Base-by-base conservation (phyloP, 2,329 filamentous ascomycete genomes). In the Diaporthe aspalathi region DNA sequence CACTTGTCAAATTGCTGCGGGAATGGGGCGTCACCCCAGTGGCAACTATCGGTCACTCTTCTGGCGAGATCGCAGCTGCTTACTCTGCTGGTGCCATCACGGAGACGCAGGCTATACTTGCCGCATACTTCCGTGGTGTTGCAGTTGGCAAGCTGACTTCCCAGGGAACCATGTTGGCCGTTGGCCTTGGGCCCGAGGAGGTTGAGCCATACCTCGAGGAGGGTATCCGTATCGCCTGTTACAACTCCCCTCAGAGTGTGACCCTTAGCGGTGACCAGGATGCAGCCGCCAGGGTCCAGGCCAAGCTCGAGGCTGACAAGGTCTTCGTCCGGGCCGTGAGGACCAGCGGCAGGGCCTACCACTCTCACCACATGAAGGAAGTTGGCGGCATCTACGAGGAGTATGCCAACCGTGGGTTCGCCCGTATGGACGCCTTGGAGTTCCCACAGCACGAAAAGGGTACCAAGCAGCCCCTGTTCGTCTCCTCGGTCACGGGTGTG, bases 181-280 rank as follows among this genome's bases (percentile, higher is more conserved):
- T 57, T 1, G 65, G 47, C 16, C 47, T 50, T 3, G 20, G 56
- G 8, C 29, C 11, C 9, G n/a, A 52, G 9, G 53, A 35, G 68
- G 71, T 70, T n/a, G 68, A 22, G 17, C 60, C 5, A 4, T 40
- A 22, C 22, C 49, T 63, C 56, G 17, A n/a, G 20, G 57, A 38
- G 11, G 35, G 38, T 1, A 24, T 70, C n/a, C 17, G 45, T 9
- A 50, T 67, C 27, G 65, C 45, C 7, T 68, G 66, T 24, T 20
- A 56, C 49, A 68, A 68, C n/a, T 60, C 57, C 32, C 79, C 81
- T 0, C 35, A 73, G 1, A 83, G 77, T 52, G 72, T 79, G 8
- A 83, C 81, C 0, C 29, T 83, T 0, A 80, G 80, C 0, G 81
- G 81, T 1, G 76, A 79, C 35, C 62, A 52, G 5, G 65, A 62